Conservation (phyloP, 306 rosid genomes). For the Amphicarpaea edgeworthii region DNA sequence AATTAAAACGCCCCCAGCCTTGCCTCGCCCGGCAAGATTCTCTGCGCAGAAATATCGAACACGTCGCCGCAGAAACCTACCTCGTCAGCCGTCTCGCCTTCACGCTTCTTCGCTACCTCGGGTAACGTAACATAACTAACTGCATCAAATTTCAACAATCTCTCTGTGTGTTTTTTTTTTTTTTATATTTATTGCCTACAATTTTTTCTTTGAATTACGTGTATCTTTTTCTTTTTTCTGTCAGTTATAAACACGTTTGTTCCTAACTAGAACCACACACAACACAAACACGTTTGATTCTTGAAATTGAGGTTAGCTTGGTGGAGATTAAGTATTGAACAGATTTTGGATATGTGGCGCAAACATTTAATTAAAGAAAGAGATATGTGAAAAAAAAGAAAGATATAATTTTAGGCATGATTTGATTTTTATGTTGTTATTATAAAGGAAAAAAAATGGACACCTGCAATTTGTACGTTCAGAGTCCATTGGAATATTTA, state of each 20-base stretch:
- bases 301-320: not conserved
- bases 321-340: not conserved
- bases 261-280: too few relatives aligned
- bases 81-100: constrained; percentile 73
- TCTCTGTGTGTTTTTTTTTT: not conserved
- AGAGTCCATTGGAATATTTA: too few relatives aligned
- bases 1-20: constrained; percentile 5
- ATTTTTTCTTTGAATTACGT: not conserved
- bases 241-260: not conserved
- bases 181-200: not conserved
- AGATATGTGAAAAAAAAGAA: too few relatives aligned
- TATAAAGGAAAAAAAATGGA: too few relatives aligned
- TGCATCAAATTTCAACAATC: not conserved
- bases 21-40: constrained; percentile 42
- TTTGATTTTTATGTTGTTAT: too few relatives aligned
- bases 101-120: constrained; percentile 87
- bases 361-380: too few relatives aligned
- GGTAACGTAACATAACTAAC: too few relatives aligned
- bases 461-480: too few relatives aligned
- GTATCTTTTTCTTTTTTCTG: not conserved
- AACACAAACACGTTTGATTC: not conserved
- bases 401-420: too few relatives aligned
- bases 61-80: constrained; percentile 82
- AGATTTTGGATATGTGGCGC: too few relatives aligned
- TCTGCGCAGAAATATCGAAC: constrained; percentile 47